These are phyloP conservation scores for Phytophthora tubulina DNA, from an alignment of 352 stramenopile species.

Conservation along the genomic window DNA sequence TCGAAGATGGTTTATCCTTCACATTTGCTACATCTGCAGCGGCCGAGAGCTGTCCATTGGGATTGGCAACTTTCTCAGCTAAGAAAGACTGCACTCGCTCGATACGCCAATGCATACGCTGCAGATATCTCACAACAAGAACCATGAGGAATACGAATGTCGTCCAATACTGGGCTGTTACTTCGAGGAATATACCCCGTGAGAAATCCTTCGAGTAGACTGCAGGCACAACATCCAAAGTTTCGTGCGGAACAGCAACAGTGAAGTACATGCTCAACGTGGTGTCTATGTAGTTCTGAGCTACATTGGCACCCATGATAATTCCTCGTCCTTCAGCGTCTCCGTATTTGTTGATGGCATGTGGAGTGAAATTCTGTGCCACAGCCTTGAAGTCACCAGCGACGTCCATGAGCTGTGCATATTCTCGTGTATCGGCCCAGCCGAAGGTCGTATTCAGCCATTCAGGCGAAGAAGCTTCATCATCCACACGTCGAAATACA, in stretches of 20 bases:
- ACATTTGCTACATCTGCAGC: neutral
- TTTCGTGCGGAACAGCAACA: constrained; percentile 68
- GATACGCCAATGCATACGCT: constrained; percentile 83
- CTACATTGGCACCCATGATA: constrained; percentile 70
- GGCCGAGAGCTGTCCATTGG: constrained; percentile 24
- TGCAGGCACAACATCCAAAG: constrained; percentile 59
- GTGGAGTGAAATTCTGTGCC: constrained; percentile 63
- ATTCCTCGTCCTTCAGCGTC: constrained; percentile 66
- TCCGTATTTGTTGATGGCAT: constrained; percentile 81
- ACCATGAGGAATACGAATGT: constrained; percentile 58
- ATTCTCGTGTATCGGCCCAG: constrained; percentile 70
- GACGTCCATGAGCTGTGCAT: constrained; percentile 71
- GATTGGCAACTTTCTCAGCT: constrained; percentile 61
- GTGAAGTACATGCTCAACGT: constrained; percentile 90
- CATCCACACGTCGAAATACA: constrained; percentile 73
- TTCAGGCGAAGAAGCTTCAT: constrained; percentile 63
- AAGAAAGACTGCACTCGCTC: constrained; percentile 84
- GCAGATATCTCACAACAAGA: constrained; percentile 69
- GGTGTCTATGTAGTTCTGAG: constrained; percentile 62
- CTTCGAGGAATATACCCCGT: constrained; percentile 59
- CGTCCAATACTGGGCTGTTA: constrained; percentile 61
- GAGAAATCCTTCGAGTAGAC: constrained; percentile 87
- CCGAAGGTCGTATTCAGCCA: constrained; percentile 74
- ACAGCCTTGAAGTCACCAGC: constrained; percentile 72
- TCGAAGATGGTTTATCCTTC: constrained; percentile 17